phyloP scores from a whole-genome alignment of 306 rosid species.

The Prunus mongolica region DNA sequence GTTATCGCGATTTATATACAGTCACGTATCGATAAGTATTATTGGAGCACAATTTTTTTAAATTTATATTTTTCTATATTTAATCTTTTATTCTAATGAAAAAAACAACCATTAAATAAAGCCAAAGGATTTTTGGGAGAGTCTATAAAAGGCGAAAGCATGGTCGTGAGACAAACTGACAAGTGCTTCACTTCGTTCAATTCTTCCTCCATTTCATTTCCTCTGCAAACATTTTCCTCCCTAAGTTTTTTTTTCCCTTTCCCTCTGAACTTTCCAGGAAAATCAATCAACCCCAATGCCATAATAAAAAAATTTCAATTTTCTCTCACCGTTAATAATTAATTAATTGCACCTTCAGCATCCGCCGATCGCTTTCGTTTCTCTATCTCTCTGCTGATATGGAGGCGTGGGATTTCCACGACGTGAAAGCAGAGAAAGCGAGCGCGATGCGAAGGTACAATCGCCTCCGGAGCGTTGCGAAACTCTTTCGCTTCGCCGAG shows the following conservation, averaged over 20 bases:
- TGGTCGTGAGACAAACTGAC: neutral
- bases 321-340: neutral
- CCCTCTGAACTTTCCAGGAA: neutral
- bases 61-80: too few relatives aligned
- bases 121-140: neutral
- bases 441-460: constrained; percentile 21
- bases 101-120: neutral
- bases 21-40: neutral
- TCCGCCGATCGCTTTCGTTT: neutral
- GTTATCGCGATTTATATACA: too few relatives aligned
- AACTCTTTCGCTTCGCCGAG: constrained; percentile 44
- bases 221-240: neutral
- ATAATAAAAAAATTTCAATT: neutral
- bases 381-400: neutral
- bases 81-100: neutral
- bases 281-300: neutral
- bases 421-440: constrained; percentile 23
- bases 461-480: constrained; percentile 35
- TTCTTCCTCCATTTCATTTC: neutral
- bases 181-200: neutral
- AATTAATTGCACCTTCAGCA: neutral
- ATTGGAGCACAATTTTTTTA: neutral
- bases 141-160: constrained; percentile 27
- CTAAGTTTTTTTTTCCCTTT: neutral
- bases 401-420: constrained; percentile 41